Percentiles rank a stretch among this genome's conserved stretches.
Evolutionary conservation across 176 grass and related monocot genomes (phyloP).

Genomic region (Saccharum spontaneum): DNA sequence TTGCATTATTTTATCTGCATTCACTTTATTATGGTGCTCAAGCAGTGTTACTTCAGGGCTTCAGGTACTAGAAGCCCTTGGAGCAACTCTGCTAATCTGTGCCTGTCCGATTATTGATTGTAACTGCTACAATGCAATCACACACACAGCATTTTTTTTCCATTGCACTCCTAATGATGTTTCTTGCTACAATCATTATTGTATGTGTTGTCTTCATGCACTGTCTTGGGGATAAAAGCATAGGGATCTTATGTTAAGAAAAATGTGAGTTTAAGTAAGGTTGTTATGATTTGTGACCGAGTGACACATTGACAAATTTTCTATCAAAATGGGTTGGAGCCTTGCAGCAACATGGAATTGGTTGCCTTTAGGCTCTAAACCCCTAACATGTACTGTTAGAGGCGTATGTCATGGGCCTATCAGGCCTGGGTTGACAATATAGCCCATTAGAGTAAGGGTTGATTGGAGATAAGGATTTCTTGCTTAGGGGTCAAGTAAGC

Average conservation of each 20-base stretch:
- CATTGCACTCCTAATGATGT: not conserved
- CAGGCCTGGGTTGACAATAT: too few relatives aligned
- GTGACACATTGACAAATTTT: not conserved
- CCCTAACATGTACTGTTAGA: not conserved
- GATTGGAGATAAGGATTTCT: too few relatives aligned
- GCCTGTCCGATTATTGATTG: not conserved
- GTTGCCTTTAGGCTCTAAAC: not conserved
- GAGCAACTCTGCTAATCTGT: conserved; percentile 10
- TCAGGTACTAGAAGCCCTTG: not conserved
- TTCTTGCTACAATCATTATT: conserved; percentile 4
- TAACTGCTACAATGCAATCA: conserved; percentile 2
- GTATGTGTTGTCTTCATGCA: not conserved
- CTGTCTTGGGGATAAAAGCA: not conserved
- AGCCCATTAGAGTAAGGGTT: too few relatives aligned
- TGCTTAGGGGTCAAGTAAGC: too few relatives aligned
- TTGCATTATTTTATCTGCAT: not conserved
- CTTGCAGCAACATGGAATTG: not conserved
- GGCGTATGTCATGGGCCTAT: too few relatives aligned
- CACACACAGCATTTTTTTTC: not conserved
- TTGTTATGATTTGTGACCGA: not conserved
- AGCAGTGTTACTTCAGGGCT: conserved; percentile 19
- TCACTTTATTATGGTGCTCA: not conserved
- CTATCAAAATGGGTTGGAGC: not conserved
- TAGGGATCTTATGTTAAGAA: not conserved
- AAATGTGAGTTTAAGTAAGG: not conserved